phyloP scores from a whole-genome alignment of 208 protist species.

The Wallacemonas sp. region DNA sequence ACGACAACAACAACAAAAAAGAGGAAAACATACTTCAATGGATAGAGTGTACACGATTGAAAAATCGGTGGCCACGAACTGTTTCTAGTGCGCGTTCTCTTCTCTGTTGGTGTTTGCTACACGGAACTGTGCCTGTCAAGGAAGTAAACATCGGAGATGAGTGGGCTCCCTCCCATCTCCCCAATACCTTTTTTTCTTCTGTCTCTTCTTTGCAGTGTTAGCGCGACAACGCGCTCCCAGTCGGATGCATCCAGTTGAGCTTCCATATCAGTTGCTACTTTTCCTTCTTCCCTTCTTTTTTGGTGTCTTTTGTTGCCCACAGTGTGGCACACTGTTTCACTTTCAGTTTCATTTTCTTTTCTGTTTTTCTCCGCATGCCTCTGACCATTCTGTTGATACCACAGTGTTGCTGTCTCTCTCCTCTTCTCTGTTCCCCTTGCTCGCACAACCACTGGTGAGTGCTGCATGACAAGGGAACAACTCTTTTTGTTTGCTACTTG shows the following conservation, averaged over 20 bases:
- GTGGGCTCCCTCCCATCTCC: background rate
- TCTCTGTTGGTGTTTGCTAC: too few relatives aligned
- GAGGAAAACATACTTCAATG: background rate
- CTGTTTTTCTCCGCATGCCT: conserved; percentile 10
- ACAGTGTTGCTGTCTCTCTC: too few relatives aligned
- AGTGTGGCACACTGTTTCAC: too few relatives aligned
- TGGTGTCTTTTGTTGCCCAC: conserved; percentile 13
- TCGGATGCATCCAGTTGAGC: too few relatives aligned
- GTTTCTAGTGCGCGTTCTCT: too few relatives aligned
- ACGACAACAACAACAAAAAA: too few relatives aligned
- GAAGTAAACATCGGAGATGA: background rate
- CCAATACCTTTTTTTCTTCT: background rate
- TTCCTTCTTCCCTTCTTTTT: conserved; percentile 19
- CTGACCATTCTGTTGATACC: too few relatives aligned
- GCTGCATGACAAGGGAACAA: background rate
- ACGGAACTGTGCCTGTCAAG: too few relatives aligned
- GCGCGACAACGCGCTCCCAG: too few relatives aligned
- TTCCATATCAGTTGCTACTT: background rate
- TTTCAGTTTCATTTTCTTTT: conserved; percentile 12
- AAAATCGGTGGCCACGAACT: too few relatives aligned
- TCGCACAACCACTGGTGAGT: background rate
- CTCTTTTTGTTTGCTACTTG: background rate
- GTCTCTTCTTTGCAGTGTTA: background rate
- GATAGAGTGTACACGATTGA: too few relatives aligned
- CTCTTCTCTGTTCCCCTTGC: background rate